These are phyloP conservation scores for Rhodotorula diobovata DNA, from an alignment of 768 basidiomycete species.

Conservation along the genomic window DNA sequence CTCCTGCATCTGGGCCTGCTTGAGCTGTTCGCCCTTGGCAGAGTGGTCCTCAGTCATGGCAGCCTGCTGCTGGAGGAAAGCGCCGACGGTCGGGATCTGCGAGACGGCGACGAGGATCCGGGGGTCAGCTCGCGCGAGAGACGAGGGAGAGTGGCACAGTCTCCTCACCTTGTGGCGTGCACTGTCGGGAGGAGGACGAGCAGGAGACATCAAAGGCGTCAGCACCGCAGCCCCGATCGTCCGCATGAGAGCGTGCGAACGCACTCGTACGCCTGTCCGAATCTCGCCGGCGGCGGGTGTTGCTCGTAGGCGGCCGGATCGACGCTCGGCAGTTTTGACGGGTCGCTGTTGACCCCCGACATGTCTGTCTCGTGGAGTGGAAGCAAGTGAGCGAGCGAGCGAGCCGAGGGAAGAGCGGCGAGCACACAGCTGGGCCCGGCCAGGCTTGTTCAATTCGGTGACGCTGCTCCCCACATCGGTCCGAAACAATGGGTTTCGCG, in stretches of 20 bases:
- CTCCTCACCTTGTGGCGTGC: conserved; percentile 10
- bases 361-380: no score
- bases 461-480: no score
- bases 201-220: neutral
- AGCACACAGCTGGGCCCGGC: no score
- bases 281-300: neutral
- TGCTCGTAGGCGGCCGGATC: conserved; percentile 15
- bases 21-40: neutral
- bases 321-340: neutral
- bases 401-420: no score
- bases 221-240: neutral
- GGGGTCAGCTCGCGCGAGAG: neutral
- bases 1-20: neutral
- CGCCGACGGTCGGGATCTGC: conserved; percentile 29
- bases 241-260: neutral
- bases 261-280: conserved; percentile 22
- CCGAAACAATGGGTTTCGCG: no score
- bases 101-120: neutral
- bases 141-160: neutral
- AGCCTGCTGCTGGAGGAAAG: conserved; percentile 3
- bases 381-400: neutral
- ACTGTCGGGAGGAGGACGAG: neutral
- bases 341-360: neutral
- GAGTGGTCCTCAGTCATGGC: conserved; percentile 11
- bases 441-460: no score